Evolutionary conservation across 176 grass and related monocot species (phyloP).

Genomic region (Guadua angustifolia): DNA sequence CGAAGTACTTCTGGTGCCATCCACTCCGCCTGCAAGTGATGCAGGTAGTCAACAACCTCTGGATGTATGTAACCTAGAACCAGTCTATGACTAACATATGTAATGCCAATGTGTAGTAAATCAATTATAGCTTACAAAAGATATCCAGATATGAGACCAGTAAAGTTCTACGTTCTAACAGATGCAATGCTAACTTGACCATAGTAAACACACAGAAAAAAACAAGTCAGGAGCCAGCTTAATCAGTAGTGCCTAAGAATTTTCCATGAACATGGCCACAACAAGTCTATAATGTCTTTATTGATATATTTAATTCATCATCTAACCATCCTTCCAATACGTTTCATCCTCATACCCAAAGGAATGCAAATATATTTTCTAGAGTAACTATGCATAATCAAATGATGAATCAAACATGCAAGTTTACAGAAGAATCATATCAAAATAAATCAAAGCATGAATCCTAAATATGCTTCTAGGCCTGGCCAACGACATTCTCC

Average conservation of each 20-base stretch:
- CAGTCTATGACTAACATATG: constrained; percentile 9
- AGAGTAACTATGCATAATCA: not conserved
- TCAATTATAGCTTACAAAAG: not conserved
- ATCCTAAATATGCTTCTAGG: not conserved
- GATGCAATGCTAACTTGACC: not conserved
- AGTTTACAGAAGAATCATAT: not conserved
- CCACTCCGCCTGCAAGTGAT: constrained; percentile 87
- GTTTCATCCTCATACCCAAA: constrained; percentile 6
- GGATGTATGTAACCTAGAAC: constrained; percentile 30
- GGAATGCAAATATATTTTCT: constrained; percentile 8
- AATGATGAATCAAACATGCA: constrained; percentile 14
- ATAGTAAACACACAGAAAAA: not conserved
- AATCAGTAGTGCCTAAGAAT: not conserved
- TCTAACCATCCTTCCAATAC: constrained; percentile 4
- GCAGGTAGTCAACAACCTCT: constrained; percentile 39
- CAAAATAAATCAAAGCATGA: constrained; percentile 6
- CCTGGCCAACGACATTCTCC: constrained; percentile 7
- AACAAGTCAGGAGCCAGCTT: constrained; percentile 30
- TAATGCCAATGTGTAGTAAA: constrained; percentile 8
- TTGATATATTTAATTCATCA: constrained; percentile 13
- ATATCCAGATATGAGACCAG: not conserved
- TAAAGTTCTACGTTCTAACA: not conserved
- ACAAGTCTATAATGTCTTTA: not conserved
- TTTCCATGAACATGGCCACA: not conserved
- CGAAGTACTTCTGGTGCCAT: constrained; percentile 99